phyloP scores from a whole-genome alignment of 495 filamentous ascomycete genomes.

The Hyaloscypha finlandica region DNA sequence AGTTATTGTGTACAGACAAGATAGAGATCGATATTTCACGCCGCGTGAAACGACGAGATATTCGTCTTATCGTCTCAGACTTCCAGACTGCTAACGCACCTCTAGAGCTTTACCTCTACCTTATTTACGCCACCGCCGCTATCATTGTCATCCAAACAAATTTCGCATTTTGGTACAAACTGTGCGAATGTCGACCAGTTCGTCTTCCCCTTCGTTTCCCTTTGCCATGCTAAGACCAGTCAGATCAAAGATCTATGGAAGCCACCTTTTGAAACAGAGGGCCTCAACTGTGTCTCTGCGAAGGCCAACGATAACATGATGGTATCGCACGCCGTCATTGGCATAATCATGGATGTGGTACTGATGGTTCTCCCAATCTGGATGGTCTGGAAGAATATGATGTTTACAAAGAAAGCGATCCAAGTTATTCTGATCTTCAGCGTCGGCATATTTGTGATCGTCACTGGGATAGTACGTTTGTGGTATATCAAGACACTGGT shows the following conservation, averaged over 20 bases:
- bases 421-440: conserved; percentile 37
- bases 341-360: conserved; percentile 32
- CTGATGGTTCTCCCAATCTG: conserved; percentile 38
- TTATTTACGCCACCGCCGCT: too few relatives aligned
- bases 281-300: conserved; percentile 23
- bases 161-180: too few relatives aligned
- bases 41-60: too few relatives aligned
- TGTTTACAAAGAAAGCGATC: conserved; percentile 33
- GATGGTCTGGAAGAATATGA: conserved; percentile 37
- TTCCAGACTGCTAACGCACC: too few relatives aligned
- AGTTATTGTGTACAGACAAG: background rate
- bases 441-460: conserved; percentile 35
- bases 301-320: conserved; percentile 26
- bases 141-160: too few relatives aligned
- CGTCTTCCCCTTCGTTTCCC: too few relatives aligned
- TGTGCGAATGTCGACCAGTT: too few relatives aligned
- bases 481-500: too few relatives aligned
- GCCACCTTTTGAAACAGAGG: background rate
- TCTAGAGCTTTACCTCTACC: too few relatives aligned
- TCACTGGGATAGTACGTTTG: conserved; percentile 35
- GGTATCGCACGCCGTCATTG: conserved; percentile 29
- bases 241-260: conserved; percentile 1
- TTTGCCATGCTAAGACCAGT: too few relatives aligned
- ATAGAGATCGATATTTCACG: too few relatives aligned
- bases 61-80: background rate